phyloP scores from a whole-genome alignment of 495 filamentous ascomycete species.

The Annulohypoxylon nitens region DNA sequence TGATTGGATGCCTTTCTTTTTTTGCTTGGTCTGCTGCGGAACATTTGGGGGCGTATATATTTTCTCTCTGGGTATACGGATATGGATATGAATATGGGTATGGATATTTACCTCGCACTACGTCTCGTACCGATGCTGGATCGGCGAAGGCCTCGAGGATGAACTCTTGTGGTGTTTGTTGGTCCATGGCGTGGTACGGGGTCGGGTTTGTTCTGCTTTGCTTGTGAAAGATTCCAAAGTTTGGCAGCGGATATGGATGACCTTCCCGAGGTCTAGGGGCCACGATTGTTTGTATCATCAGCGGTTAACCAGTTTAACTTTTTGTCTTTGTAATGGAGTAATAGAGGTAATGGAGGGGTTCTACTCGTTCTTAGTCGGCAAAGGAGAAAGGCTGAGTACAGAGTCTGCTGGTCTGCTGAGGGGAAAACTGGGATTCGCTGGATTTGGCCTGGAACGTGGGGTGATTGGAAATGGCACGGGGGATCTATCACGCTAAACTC shows the following conservation, averaged over 20 bases:
- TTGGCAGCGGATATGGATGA: slow-evolving; percentile 22
- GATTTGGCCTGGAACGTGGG: slow-evolving; percentile 34
- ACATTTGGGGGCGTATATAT: neutral
- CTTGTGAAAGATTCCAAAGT: slow-evolving; percentile 28
- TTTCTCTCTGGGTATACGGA: slow-evolving; percentile 9
- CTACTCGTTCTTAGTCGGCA: slow-evolving; percentile 14
- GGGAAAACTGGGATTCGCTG: slow-evolving; percentile 1
- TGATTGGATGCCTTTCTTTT: slow-evolving; percentile 22
- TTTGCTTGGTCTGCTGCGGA: neutral
- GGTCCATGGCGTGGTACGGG: slow-evolving; percentile 58
- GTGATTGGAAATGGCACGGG: slow-evolving; percentile 15
- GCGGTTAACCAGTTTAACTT: neutral
- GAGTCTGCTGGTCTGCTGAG: slow-evolving; percentile 2
- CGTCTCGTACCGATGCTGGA: slow-evolving; percentile 84
- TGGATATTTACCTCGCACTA: slow-evolving; percentile 80
- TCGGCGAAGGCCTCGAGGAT: slow-evolving; percentile 87
- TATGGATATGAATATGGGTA: neutral
- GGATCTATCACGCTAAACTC: neutral
- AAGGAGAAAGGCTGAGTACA: slow-evolving; percentile 12
- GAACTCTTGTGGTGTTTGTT: slow-evolving; percentile 78
- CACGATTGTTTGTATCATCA: slow-evolving; percentile 26
- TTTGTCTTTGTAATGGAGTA: slow-evolving; percentile 28
- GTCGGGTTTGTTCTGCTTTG: slow-evolving; percentile 5
- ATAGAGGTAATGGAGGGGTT: slow-evolving; percentile 23
- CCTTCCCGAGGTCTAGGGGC: slow-evolving; percentile 33